A percentile compares a stretch with the other conserved stretches of the same genome.
These are phyloP conservation scores for Pelagophyceae sp. DNA, from an alignment of 352 stramenopile species.

Conservation along the genomic window DNA sequence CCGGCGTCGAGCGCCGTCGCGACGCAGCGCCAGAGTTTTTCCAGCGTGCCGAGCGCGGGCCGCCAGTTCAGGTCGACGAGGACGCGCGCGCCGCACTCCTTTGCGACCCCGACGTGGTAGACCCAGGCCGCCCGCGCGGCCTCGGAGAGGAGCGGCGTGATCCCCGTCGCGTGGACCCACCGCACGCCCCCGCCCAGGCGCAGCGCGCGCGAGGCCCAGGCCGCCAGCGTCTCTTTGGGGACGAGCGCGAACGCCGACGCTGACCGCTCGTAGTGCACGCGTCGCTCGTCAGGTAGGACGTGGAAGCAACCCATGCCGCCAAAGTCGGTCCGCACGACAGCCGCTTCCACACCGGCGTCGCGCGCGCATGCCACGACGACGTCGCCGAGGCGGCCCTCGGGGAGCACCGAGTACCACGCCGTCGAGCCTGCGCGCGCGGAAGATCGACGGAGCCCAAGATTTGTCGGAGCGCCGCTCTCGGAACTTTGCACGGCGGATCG, in stretches of 20 bases:
- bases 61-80: not conserved
- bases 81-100: not conserved
- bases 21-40: not conserved
- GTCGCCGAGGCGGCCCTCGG: not conserved
- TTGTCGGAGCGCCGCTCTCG: no score
- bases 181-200: not conserved
- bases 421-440: not conserved
- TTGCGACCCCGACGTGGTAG: not conserved
- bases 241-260: not conserved
- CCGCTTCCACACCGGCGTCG: not conserved
- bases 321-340: not conserved
- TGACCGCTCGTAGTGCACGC: not conserved
- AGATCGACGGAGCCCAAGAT: no score
- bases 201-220: not conserved
- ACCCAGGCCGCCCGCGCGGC: not conserved
- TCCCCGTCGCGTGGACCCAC: not conserved
- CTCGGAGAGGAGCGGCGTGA: not conserved
- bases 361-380: not conserved
- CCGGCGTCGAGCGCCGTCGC: not conserved
- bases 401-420: not conserved
- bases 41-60: not conserved
- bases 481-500: no score
- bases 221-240: no score
- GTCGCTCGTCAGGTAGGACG: not conserved
- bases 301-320: conserved; percentile 1